These are phyloP conservation scores for Phytophthora quininea DNA, from an alignment of 352 stramenopile genomes.

Conservation along the genomic window DNA sequence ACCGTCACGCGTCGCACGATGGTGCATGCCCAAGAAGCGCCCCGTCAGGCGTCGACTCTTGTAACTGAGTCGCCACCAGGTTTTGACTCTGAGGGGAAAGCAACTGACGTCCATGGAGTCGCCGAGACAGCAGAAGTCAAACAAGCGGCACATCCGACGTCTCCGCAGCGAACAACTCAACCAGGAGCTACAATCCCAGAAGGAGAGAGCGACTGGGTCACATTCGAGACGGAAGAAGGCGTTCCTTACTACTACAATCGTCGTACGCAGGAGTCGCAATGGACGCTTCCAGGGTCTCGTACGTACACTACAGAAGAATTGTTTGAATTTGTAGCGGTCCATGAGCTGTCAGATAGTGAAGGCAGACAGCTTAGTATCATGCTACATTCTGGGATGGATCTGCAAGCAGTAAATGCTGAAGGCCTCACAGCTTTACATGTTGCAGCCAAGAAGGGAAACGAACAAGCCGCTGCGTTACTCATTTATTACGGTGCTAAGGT, in stretches of 20 bases:
- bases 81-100: conserved; percentile 6
- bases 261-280: conserved; percentile 61
- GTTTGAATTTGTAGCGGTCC: conserved; percentile 35
- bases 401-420: conserved; percentile 38
- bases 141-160: neutral
- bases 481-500: conserved; percentile 57
- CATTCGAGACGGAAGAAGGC: conserved; percentile 53
- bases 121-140: conserved; percentile 15
- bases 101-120: neutral
- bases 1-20: conserved; percentile 25
- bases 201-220: conserved; percentile 42
- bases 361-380: conserved; percentile 40
- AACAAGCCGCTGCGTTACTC: conserved; percentile 40
- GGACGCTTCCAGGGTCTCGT: conserved; percentile 42
- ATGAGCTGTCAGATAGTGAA: conserved; percentile 28
- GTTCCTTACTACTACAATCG: conserved; percentile 80
- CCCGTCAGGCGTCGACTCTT: conserved; percentile 18
- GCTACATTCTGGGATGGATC: conserved; percentile 40
- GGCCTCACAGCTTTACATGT: conserved; percentile 57
- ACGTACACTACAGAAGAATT: conserved; percentile 20
- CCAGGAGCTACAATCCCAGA: neutral
- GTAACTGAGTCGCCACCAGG: conserved; percentile 16
- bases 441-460: conserved; percentile 56
- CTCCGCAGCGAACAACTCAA: conserved; percentile 3
- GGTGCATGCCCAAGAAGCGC: conserved; percentile 31